Conservation (phyloP, 2,329 filamentous ascomycete species). For the Curvularia lunata region DNA sequence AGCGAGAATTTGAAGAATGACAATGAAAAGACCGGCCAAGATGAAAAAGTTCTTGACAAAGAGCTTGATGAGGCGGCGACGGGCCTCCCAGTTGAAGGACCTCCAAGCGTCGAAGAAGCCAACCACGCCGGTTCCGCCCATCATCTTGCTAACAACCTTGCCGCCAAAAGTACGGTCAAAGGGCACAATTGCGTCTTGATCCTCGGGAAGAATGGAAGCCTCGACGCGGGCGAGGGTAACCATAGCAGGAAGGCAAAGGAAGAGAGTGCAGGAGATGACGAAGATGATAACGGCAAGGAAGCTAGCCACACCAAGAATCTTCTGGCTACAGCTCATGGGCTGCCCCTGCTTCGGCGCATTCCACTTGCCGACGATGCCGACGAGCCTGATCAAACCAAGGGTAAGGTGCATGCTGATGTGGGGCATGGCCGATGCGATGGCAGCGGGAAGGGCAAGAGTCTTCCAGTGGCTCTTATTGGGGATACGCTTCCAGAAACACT, state of each 20-base stretch:
- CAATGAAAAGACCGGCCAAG: conserved; percentile 53
- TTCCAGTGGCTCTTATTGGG: conserved; percentile 70
- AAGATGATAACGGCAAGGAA: conserved; percentile 47
- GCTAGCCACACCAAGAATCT: conserved; percentile 51
- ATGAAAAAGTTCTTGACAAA: conserved; percentile 74
- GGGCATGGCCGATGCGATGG: conserved; percentile 66
- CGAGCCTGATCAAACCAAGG: conserved; percentile 51
- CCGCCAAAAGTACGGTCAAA: conserved; percentile 89
- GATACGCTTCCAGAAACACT: conserved; percentile 69
- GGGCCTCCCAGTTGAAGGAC: conserved; percentile 75
- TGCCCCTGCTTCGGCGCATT: no score
- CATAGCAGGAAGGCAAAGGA: conserved; percentile 78
- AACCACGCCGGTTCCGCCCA: conserved; percentile 74
- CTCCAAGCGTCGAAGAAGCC: conserved; percentile 78
- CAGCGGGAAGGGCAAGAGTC: conserved; percentile 71
- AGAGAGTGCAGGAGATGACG: conserved; percentile 60
- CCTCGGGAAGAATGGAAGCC: conserved; percentile 81
- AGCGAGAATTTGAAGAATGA: conserved; percentile 59
- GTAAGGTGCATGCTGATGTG: conserved; percentile 60
- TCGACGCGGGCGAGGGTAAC: conserved; percentile 83
- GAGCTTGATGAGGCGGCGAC: conserved; percentile 75
- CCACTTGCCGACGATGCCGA: conserved; percentile 42
- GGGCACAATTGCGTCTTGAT: conserved; percentile 82
- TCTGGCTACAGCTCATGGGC: conserved; percentile 37
- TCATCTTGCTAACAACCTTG: conserved; percentile 67